Evolutionary conservation across 345 rosid genomes (phyloP), one percentile per base, ranked within the genome.

Genomic region (Lumnitzera littorea): DNA sequence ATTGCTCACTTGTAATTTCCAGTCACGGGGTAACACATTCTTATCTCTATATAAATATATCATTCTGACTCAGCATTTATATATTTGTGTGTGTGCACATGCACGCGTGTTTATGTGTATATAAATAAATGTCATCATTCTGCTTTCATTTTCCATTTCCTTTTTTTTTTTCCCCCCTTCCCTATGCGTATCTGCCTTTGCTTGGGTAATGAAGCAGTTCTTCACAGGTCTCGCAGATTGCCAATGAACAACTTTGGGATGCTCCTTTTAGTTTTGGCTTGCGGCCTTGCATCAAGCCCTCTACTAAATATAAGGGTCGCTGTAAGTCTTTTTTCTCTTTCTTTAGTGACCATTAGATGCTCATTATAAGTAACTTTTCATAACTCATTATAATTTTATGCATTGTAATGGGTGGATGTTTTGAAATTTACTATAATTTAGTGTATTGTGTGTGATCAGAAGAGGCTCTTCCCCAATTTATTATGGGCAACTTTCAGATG

Each of bases 251-350:
- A 47, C 82, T 90, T 51, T 85, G 95, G 97, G 79, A 63, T 69
- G 70, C 84, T 67, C 80, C 95, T 62, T 80, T 72, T 50, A 80
- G 78, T 72, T 68, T 76, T 68, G 86, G 86, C 24, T 80, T 94
- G 65, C 90, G 71, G 60, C 80, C 88, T 55, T 94, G 99, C 62
- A 61, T 78, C 60, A 83, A 83, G 62, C 88, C 95, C 57, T 76
- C 87, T 24, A 25, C 73, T 55, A 80, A 54, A 73, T 86, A 80
- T 61, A 77, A 69, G 82, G 98, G 96, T 89, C 55, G 49, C 41
- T 24, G 17, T 24, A 51, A 58, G 46, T 54, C n/a, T 17, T 36
- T 24, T 55, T 29, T 17, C 13, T 48, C 16, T 67, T 25, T 20
- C 7, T 15, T 49, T 24, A 48, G 12, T 20, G 20, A 20, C 20